Percentiles rank a stretch among this genome's conserved stretches.
Conservation (phyloP, 768 basidiomycete genomes). For the Cubamyces lactineus region DNA sequence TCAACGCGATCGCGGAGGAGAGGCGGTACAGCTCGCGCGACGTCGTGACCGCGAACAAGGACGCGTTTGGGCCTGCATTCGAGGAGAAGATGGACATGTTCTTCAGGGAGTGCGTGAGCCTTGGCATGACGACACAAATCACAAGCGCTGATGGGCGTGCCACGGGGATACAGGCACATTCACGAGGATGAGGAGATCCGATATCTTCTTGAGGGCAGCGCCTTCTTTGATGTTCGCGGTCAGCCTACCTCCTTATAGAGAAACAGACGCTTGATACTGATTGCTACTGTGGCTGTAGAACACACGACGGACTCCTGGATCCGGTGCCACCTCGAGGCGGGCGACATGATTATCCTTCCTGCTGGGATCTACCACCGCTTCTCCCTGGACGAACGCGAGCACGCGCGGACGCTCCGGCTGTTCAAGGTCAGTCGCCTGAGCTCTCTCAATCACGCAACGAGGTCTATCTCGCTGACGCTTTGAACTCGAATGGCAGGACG, state of each 20-base stretch:
- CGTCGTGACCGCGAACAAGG: slow-evolving; percentile 74
- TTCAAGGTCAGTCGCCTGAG: slow-evolving; percentile 84
- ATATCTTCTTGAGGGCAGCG: slow-evolving; percentile 83
- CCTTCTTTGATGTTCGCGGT: slow-evolving; percentile 94
- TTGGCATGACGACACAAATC: not conserved
- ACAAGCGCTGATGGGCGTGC: not conserved
- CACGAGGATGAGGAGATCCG: slow-evolving; percentile 97
- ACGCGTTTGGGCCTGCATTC: slow-evolving; percentile 80
- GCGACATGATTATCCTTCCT: slow-evolving; percentile 87
- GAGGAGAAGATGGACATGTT: slow-evolving; percentile 83
- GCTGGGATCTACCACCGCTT: slow-evolving; percentile 95
- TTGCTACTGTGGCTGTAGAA: slow-evolving; percentile 46
- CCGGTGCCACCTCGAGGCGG: slow-evolving; percentile 70
- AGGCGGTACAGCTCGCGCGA: slow-evolving; percentile 86
- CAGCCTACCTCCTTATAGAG: slow-evolving; percentile 28
- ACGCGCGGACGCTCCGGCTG: slow-evolving; percentile 76
- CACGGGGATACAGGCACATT: slow-evolving; percentile 62
- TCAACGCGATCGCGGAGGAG: slow-evolving; percentile 67
- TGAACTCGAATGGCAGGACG: slow-evolving; percentile 56
- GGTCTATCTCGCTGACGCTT: no score
- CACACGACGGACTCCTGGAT: slow-evolving; percentile 76
- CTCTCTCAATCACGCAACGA: no score
- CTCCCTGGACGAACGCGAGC: slow-evolving; percentile 78
- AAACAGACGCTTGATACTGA: not conserved
- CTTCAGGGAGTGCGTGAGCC: slow-evolving; percentile 71